Evolutionary conservation across 306 rosid genomes (phyloP).

Genomic region (Betula pendula): DNA sequence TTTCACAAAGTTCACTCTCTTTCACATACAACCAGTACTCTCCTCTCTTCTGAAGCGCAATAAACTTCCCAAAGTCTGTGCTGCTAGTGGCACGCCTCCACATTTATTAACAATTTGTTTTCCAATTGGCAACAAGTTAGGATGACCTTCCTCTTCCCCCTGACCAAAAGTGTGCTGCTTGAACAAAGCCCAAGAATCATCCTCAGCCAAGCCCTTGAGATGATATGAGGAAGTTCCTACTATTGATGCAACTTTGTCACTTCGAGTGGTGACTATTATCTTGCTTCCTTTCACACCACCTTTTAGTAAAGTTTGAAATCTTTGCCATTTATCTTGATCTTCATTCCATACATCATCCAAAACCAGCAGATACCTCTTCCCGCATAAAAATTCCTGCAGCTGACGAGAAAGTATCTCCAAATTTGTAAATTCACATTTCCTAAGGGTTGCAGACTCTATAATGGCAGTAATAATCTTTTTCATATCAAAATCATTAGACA

Average conservation of each 20-base stretch:
- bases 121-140: constrained; percentile 2
- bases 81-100: constrained; percentile 38
- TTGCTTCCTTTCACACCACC: not conserved
- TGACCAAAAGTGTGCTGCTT: constrained; percentile 16
- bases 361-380: constrained; percentile 9
- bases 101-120: constrained; percentile 37
- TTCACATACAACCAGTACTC: constrained; percentile 32
- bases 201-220: constrained; percentile 3
- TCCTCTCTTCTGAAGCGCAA: constrained; percentile 27
- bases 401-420: not conserved
- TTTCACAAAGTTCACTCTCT: constrained; percentile 21
- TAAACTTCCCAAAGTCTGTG: constrained; percentile 31
- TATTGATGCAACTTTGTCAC: constrained; percentile 7
- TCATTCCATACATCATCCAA: constrained; percentile 29
- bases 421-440: not conserved
- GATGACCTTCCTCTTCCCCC: not conserved
- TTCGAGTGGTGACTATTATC: not conserved
- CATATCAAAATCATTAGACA: not conserved
- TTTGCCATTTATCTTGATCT: constrained; percentile 19
- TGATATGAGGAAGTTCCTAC: constrained; percentile 2
- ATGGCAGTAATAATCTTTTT: not conserved
- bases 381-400: not conserved
- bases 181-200: constrained; percentile 19
- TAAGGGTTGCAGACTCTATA: not conserved
- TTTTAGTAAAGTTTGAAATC: not conserved